Percentiles rank a stretch among this genome's conserved stretches.
phyloP scores from a whole-genome alignment of 2,329 filamentous ascomycete species.

The Pseudogymnoascus sp. region DNA sequence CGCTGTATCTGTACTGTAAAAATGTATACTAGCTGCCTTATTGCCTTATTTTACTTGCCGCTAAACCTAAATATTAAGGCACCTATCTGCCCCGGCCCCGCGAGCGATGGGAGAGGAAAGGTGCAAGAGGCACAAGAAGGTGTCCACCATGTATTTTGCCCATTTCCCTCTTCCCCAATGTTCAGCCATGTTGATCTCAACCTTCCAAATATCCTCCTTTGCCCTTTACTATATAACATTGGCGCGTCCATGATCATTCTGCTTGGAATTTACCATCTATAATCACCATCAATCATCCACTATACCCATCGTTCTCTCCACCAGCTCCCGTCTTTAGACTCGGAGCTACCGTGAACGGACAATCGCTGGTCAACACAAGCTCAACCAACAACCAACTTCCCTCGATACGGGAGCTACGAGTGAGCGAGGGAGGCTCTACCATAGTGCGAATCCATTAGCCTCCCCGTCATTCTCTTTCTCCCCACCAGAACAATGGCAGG shows the following conservation, averaged over 20 bases:
- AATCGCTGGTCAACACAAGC: conserved; percentile 8
- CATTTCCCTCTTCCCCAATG: conserved; percentile 4
- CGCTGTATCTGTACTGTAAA: not conserved
- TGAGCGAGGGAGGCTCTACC: not conserved
- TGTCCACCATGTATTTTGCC: conserved; percentile 6
- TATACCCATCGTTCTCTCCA: not conserved
- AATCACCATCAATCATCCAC: not conserved
- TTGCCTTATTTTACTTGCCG: not conserved
- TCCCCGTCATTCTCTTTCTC: conserved; percentile 1
- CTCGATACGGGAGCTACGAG: conserved; percentile 5
- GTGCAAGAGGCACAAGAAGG: conserved; percentile 3
- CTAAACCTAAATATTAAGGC: not conserved
- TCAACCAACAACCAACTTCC: conserved; percentile 3
- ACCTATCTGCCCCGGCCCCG: not conserved
- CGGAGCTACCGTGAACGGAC: conserved; percentile 1
- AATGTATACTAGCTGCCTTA: not conserved
- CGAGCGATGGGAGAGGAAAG: not conserved
- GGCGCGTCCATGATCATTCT: conserved; percentile 2
- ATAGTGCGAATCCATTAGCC: conserved; percentile 8
- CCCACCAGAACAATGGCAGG: conserved; percentile 35
- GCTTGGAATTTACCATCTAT: not conserved
- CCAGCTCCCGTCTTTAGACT: conserved; percentile 3
- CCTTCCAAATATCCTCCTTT: conserved; percentile 1
- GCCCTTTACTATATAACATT: conserved; percentile 1
- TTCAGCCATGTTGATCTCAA: conserved; percentile 1